These are phyloP conservation scores for Cytospora chrysosperma DNA, from an alignment of 2,329 filamentous ascomycete species.

Conservation along the genomic window DNA sequence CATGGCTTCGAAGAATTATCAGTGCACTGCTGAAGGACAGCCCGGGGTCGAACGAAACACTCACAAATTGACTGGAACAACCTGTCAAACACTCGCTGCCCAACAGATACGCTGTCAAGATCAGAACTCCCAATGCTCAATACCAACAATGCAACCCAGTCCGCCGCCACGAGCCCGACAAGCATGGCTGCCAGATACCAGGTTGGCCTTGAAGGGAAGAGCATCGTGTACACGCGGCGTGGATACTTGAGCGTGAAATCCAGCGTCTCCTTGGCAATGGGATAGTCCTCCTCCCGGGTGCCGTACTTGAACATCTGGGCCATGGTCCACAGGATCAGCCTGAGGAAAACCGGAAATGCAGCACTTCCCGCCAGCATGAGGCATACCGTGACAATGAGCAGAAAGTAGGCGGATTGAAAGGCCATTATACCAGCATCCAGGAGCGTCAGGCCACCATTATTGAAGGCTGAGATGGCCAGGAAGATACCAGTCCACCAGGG, in stretches of 20 bases:
- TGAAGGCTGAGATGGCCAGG: slow-evolving; percentile 55
- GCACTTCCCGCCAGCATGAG: slow-evolving; percentile 49
- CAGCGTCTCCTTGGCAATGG: slow-evolving; percentile 38
- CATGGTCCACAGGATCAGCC: slow-evolving; percentile 26
- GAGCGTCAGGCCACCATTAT: slow-evolving; percentile 56
- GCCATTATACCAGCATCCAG: slow-evolving; percentile 52
- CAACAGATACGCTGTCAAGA: slow-evolving; percentile 42
- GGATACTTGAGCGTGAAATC: slow-evolving; percentile 57
- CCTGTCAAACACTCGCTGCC: slow-evolving; percentile 50
- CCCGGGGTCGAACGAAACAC: not conserved
- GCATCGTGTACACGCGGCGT: slow-evolving; percentile 58
- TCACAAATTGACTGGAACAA: slow-evolving; percentile 46
- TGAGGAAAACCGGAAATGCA: slow-evolving; percentile 51
- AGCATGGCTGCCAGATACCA: slow-evolving; percentile 49
- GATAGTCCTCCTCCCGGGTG: slow-evolving; percentile 36
- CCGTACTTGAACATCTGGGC: slow-evolving; percentile 27
- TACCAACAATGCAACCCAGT: slow-evolving; percentile 54
- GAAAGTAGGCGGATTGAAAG: slow-evolving; percentile 41
- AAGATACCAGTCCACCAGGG: slow-evolving; percentile 58
- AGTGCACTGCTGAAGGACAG: not conserved
- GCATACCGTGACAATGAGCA: slow-evolving; percentile 31
- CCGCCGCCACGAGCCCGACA: slow-evolving; percentile 48
- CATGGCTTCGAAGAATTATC: slow-evolving; percentile 33
- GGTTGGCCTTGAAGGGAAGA: slow-evolving; percentile 59
- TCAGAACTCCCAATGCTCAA: slow-evolving; percentile 52